phyloP scores from a whole-genome alignment of 345 rosid genomes.

The Citrus medica region DNA sequence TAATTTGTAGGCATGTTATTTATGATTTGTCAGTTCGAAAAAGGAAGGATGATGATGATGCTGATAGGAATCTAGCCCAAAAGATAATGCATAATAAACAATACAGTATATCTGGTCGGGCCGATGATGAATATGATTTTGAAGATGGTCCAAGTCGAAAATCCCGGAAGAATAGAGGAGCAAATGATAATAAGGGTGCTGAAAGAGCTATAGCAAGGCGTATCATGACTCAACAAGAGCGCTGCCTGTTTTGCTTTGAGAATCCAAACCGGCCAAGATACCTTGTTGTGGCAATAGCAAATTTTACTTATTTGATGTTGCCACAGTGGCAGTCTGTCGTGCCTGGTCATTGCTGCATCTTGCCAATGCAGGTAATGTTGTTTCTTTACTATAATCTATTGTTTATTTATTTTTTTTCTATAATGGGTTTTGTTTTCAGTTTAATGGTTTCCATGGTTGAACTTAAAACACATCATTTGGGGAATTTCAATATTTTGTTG shows the following conservation, averaged over 20 bases:
- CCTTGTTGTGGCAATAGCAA: constrained; percentile 83
- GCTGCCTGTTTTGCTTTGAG: constrained; percentile 88
- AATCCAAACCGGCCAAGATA: constrained; percentile 84
- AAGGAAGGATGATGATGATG: constrained; percentile 59
- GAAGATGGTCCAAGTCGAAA: constrained; percentile 71
- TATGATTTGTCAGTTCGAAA: constrained; percentile 40
- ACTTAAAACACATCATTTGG: background rate
- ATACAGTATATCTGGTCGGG: constrained; percentile 63
- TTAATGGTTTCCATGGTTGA: background rate
- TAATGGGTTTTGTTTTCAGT: background rate
- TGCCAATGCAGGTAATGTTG: constrained; percentile 67
- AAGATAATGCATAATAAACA: constrained; percentile 70
- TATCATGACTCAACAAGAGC: constrained; percentile 87
- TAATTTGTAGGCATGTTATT: constrained; percentile 31
- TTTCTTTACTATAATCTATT: background rate
- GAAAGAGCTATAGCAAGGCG: constrained; percentile 51
- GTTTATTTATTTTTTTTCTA: background rate
- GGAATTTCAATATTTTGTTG: background rate
- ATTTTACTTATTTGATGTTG: constrained; percentile 86
- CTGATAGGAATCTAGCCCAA: constrained; percentile 71
- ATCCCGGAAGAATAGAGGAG: constrained; percentile 40
- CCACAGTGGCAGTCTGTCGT: constrained; percentile 74
- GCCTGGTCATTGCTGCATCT: constrained; percentile 89
- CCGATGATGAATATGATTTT: constrained; percentile 92
- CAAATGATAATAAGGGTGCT: constrained; percentile 29